These are phyloP conservation scores for Pilaira anomala DNA, from an alignment of 192 early-diverging fungal species.

Conservation along the genomic window DNA sequence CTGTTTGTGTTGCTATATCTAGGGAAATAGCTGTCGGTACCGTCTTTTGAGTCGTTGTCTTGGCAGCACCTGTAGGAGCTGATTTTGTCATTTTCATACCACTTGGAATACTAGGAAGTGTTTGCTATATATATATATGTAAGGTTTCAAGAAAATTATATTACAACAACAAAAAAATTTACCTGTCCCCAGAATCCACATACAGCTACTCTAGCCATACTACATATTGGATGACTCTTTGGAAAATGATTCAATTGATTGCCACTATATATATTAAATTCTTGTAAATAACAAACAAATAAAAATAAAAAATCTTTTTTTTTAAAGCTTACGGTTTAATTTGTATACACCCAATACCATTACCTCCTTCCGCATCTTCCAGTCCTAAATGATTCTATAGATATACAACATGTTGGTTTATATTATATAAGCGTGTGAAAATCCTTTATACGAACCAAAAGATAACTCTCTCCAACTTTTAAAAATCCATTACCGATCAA, in stretches of 20 bases:
- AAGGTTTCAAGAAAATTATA: not conserved
- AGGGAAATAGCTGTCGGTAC: not conserved
- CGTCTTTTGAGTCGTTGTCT: not conserved
- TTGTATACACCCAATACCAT: conserved; percentile 21
- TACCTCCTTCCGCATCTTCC: conserved; percentile 10
- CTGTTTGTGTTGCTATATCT: not conserved
- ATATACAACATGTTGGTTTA: not conserved
- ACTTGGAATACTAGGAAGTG: not conserved
- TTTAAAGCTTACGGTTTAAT: conserved; percentile 5
- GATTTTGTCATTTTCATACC: not conserved
- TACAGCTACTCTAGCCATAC: conserved; percentile 5
- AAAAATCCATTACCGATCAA: conserved; percentile 12
- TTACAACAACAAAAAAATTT: not conserved
- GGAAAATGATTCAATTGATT: not conserved
- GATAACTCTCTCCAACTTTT: not conserved
- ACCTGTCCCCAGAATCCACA: conserved; percentile 20
- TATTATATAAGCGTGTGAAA: not conserved
- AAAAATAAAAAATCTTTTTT: not conserved
- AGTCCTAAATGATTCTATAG: conserved; percentile 23
- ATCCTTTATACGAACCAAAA: conserved; percentile 9
- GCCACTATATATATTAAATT: not conserved
- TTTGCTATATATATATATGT: conserved; percentile 6
- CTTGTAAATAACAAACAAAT: not conserved
- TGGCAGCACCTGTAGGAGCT: not conserved
- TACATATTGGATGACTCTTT: conserved; percentile 10